Conservation (phyloP, 352 stramenopile species). For the Phytopythium kandeliae region DNA sequence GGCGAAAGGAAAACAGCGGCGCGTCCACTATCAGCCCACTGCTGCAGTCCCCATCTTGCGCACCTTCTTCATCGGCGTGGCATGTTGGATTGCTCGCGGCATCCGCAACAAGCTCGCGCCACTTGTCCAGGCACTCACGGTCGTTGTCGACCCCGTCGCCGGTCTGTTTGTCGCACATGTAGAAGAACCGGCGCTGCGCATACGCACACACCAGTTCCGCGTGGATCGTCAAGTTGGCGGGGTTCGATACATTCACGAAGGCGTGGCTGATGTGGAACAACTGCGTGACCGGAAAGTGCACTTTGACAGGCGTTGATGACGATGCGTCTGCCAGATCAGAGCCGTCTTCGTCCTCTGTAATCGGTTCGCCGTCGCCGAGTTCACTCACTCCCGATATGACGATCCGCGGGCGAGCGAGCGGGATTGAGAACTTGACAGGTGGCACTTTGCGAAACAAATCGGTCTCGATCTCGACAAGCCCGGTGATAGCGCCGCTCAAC, state of each 20-base stretch:
- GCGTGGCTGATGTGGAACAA: constrained; percentile 15
- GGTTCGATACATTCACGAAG: constrained; percentile 38
- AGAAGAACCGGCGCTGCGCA: constrained; percentile 37
- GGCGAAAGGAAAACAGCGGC: constrained; percentile 33
- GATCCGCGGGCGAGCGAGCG: not conserved
- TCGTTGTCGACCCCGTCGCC: not conserved
- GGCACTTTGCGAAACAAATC: constrained; percentile 26
- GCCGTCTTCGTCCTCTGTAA: not conserved
- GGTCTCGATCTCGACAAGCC: constrained; percentile 24
- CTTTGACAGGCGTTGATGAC: not conserved
- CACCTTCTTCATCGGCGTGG: not conserved
- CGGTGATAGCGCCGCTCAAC: constrained; percentile 7
- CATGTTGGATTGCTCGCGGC: not conserved
- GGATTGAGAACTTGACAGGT: constrained; percentile 2
- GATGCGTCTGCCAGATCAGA: not conserved
- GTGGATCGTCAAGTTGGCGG: constrained; percentile 35
- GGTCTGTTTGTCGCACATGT: constrained; percentile 23
- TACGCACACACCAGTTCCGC: constrained; percentile 41
- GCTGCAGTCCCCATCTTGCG: not conserved
- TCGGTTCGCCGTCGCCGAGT: not conserved
- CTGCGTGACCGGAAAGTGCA: constrained; percentile 36
- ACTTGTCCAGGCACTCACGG: not conserved
- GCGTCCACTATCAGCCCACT: constrained; percentile 8
- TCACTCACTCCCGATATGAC: not conserved
- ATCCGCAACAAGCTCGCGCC: not conserved